phyloP scores from a whole-genome alignment of 805 yeast genomes.

The Suhomyces xylopsoci region DNA sequence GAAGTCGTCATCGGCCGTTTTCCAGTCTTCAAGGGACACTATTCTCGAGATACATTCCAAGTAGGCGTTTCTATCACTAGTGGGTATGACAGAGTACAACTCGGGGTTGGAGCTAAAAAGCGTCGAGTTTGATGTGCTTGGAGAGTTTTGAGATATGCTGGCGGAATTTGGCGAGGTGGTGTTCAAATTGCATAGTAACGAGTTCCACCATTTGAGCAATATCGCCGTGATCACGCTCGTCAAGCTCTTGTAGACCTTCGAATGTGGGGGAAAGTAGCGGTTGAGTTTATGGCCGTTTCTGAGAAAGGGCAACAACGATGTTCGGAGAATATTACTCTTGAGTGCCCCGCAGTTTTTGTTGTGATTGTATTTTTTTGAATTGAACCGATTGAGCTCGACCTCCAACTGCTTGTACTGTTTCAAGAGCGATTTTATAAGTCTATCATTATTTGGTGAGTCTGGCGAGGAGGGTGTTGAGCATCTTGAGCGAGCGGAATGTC shows the following conservation, averaged over 20 bases:
- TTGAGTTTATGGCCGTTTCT: conserved; percentile 26
- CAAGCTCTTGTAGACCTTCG: conserved; percentile 31
- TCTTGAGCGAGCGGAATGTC: background rate
- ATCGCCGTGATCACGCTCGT: conserved; percentile 30
- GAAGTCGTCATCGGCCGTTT: conserved; percentile 21
- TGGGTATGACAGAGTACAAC: conserved; percentile 28
- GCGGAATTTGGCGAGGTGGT: background rate
- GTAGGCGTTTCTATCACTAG: conserved; percentile 50
- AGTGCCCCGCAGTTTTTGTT: conserved; percentile 24
- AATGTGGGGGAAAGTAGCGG: conserved; percentile 14
- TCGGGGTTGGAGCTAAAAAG: background rate
- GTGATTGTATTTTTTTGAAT: conserved; percentile 26
- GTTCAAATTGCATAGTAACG: conserved; percentile 29
- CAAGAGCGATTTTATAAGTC: conserved; percentile 20
- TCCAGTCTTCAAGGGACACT: conserved; percentile 48
- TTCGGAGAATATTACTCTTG: conserved; percentile 48
- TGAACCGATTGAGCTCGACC: conserved; percentile 42
- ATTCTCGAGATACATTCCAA: conserved; percentile 54
- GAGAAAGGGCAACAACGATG: conserved; percentile 45
- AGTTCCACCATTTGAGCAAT: conserved; percentile 53
- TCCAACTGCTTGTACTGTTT: conserved; percentile 41
- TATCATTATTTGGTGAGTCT: conserved; percentile 11
- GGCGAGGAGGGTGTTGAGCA: background rate
- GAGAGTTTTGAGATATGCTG: background rate
- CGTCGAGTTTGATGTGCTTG: background rate